Percentiles rank a stretch among this genome's conserved stretches.
These are phyloP conservation scores for Drechslerella coelobrocha DNA, from an alignment of 2,329 filamentous ascomycete genomes.

Conservation along the genomic window DNA sequence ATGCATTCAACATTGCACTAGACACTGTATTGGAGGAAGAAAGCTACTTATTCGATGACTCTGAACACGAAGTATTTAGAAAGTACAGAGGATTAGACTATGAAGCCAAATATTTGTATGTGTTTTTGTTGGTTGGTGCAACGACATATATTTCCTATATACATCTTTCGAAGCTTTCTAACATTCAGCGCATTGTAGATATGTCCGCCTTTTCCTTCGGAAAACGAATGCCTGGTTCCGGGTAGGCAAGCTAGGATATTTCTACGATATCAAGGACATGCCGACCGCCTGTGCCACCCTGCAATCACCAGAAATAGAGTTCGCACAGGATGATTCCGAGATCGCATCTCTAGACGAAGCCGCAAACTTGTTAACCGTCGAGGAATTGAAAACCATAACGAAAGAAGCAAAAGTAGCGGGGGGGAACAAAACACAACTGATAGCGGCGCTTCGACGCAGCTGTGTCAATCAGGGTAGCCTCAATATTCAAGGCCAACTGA, in stretches of 20 bases:
- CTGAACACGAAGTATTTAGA: constrained; percentile 77
- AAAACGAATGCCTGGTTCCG: constrained; percentile 94
- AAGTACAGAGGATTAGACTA: constrained; percentile 78
- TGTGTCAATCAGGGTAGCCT: constrained; percentile 52
- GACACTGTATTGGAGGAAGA: constrained; percentile 90
- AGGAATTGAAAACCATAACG: constrained; percentile 83
- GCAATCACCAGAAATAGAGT: constrained; percentile 64
- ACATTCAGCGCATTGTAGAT: constrained; percentile 63
- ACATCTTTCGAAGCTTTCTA: not conserved
- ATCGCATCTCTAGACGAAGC: constrained; percentile 84
- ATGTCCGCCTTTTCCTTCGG: constrained; percentile 88
- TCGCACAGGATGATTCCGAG: constrained; percentile 79
- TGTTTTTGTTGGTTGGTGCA: no score
- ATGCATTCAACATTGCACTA: constrained; percentile 92
- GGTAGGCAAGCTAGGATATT: constrained; percentile 76
- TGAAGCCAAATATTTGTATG: constrained; percentile 88
- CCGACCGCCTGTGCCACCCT: constrained; percentile 70
- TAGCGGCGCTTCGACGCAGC: constrained; percentile 57
- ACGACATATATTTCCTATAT: constrained; percentile 6
- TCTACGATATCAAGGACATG: constrained; percentile 80
- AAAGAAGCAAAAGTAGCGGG: constrained; percentile 87
- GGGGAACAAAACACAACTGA: constrained; percentile 82
- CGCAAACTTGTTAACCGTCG: constrained; percentile 78
- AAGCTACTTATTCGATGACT: constrained; percentile 80
- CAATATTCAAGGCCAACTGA: constrained; percentile 50